Evolutionary conservation across 2,329 filamentous ascomycete genomes (phyloP), one percentile per base, ranked within the genome.

Genomic region (Trichoderma atroviride): DNA sequence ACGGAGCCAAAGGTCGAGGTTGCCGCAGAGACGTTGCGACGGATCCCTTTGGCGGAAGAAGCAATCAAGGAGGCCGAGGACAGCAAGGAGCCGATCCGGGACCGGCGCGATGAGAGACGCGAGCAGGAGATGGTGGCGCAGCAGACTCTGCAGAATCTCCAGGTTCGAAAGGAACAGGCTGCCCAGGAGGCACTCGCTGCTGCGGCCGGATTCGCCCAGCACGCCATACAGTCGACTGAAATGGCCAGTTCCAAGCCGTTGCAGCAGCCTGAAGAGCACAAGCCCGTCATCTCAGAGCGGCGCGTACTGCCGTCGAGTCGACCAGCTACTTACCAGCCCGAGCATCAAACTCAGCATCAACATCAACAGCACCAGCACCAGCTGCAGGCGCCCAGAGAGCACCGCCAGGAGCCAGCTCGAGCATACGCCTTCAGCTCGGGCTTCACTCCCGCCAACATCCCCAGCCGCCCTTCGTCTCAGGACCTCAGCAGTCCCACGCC

Each of bases 371-470:
- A 47, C 4, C 43, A 47, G 2, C 47, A 50, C 40, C 40, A 43
- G 53, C 73, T 76, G 62, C 74, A 72, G 29, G 76, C 73, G 2
- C 74, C 75, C 0, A 73, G 74, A 35, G 77, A 78, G 27, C 74
- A 77, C 27, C 74, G 74, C 29, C 72, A 72, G 58, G 72, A 57
- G 37, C 37, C 24, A 19, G 4, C 29, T 50, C 29, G 40, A 31
- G 29, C 74, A 4, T 64, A 62, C 33, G 59, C 62, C 4, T 43
- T 68, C 16, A 67, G n/a, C 69, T 31, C 72, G 70, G 75, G 77
- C 7, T 79, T 79, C 61, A 79, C 78, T 0, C 74, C 78, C 7
- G 78, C 77, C 33, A 79, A 79, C 61, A 24, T 69, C 7, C 74
- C 72, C 37, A 76, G 74, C 55, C 74, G 76, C 14, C 74, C 75